phyloP scores from a whole-genome alignment of 2,329 filamentous ascomycete genomes.

The Didymella keratinophila region DNA sequence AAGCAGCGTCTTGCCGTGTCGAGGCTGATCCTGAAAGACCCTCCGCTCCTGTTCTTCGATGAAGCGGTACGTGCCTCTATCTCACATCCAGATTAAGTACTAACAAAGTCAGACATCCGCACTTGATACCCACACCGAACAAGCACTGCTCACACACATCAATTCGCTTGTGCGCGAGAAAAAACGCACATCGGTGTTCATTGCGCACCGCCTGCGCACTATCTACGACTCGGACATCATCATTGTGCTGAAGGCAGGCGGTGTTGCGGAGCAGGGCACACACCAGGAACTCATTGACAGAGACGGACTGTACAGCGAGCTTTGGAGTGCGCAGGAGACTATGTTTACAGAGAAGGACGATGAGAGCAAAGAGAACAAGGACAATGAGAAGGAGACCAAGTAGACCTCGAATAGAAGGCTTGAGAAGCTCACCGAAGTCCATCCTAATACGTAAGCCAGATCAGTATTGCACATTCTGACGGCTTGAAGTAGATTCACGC shows the following conservation, averaged over 20 bases:
- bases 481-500: too few species aligned
- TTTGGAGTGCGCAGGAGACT: conserved; percentile 74
- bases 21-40: conserved; percentile 84
- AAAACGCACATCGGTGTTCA: conserved; percentile 87
- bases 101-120: conserved; percentile 71
- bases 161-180: conserved; percentile 92
- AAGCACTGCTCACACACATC: conserved; percentile 88
- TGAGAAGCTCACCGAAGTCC: too few species aligned
- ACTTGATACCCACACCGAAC: conserved; percentile 91
- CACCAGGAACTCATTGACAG: conserved; percentile 83
- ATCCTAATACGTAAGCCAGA: too few species aligned
- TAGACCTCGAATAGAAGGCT: not conserved
- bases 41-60: conserved; percentile 90
- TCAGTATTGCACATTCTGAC: too few species aligned
- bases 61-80: conserved; percentile 70
- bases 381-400: conserved; percentile 1
- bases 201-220: conserved; percentile 89
- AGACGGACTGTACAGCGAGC: conserved; percentile 82
- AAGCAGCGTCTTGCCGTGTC: conserved; percentile 90
- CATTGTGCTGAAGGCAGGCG: conserved; percentile 84
- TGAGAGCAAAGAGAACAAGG: conserved; percentile 5
- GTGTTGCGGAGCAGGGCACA: conserved; percentile 87
- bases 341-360: conserved; percentile 38
- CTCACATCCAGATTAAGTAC: conserved; percentile 2
- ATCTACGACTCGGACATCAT: conserved; percentile 94